Base-by-base conservation (phyloP, 352 stramenopile species). In the Phytopythium ostracodes region DNA sequence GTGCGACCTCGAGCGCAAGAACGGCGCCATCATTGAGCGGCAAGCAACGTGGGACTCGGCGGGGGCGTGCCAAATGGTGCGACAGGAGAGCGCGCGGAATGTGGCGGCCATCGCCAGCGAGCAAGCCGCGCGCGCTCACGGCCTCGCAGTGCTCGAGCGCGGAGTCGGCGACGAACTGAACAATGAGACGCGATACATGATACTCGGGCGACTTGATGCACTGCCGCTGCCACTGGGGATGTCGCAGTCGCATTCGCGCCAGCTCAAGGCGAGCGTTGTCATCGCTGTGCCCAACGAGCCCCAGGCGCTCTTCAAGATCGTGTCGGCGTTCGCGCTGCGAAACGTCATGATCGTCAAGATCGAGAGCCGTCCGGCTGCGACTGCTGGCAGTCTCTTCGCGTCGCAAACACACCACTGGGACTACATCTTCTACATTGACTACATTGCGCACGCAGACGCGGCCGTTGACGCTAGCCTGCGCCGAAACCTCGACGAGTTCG, bases 391-490 rank as follows among this genome's bases (percentile, higher is more conserved):
- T 11, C 64, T 88, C 14, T 91, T 91, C 40, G 79, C 74, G 11
- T 79, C 78, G 20, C 77, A 88, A 62, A 91, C 78, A 3, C 84
- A 84, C 52, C 79, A 91, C 57, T 91, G 77, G 77, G 79, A 91
- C 55, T 91, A 91, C 63, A 89, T 91, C 62, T 91, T 91, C 64
- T 91, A 88, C 53, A 77, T 91, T 27, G 81, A 91, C 65, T 89
- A 84, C 63, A 77, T 88, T 24, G 76, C 81, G 12, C 88, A 74
- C 64, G 77, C 68, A 14, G 73, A 71, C 27, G 20, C 65, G 25
- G 63, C 51, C 12, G 73, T 87, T 42, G 82, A 91, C 22, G 66
- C 77, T 40, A 73, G 76, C 20, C 61, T 91, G 25, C 71, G 77
- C n/a, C 63, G 61, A 18, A 80, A 91, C 61, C 58, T 91, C 17